Percentiles rank a stretch among this genome's conserved stretches.
Evolutionary conservation across 1,139 yeast genomes (phyloP).

Genomic region (Candida pseudoviswanathii): DNA sequence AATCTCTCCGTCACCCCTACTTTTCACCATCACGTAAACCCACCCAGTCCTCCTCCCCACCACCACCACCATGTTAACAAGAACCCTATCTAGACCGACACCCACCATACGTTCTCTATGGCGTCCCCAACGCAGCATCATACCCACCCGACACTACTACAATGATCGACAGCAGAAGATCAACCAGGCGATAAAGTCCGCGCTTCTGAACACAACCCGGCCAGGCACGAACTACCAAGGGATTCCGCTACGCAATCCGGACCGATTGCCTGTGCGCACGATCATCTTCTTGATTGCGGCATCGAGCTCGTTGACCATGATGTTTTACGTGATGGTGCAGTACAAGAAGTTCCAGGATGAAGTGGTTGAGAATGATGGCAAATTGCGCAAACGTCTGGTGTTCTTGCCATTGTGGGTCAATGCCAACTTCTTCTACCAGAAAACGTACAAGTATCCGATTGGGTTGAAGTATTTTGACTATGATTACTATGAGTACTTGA

Average conservation of each 20-base stretch:
- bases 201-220: slow-evolving; percentile 4
- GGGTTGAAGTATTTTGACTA: slow-evolving; percentile 31
- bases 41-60: neutral
- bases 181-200: slow-evolving; percentile 8
- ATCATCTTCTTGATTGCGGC: slow-evolving; percentile 23
- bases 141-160: neutral
- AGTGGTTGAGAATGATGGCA: slow-evolving; percentile 3
- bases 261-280: slow-evolving; percentile 24
- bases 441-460: slow-evolving; percentile 25
- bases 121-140: neutral
- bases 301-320: slow-evolving; percentile 29
- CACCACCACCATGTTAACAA: neutral
- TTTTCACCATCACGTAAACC: neutral
- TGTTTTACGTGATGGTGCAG: slow-evolving; percentile 26
- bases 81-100: neutral
- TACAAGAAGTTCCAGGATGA: slow-evolving; percentile 20
- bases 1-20: neutral
- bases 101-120: neutral
- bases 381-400: slow-evolving; percentile 16
- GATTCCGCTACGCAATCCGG: slow-evolving; percentile 1
- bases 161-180: slow-evolving; percentile 3
- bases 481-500: slow-evolving; percentile 20
- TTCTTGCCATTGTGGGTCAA: slow-evolving; percentile 39
- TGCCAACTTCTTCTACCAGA: slow-evolving; percentile 24
- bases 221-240: neutral